Percentiles rank a stretch among this genome's conserved stretches.
These are phyloP conservation scores for Penicillium salamii DNA, from an alignment of 495 filamentous ascomycete species.

Conservation along the genomic window DNA sequence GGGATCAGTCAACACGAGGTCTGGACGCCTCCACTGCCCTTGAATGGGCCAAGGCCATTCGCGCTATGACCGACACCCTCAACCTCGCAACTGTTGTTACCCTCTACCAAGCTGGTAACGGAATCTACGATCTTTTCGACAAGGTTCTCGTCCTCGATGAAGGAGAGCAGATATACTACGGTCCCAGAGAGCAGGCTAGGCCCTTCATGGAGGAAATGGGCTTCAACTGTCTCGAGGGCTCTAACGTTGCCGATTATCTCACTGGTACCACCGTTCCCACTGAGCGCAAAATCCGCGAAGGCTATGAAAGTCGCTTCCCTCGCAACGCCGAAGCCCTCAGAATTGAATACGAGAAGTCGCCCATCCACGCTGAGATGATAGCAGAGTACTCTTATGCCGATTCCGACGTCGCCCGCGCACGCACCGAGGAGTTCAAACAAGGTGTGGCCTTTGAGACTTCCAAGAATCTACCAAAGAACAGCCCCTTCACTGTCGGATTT, in stretches of 20 bases:
- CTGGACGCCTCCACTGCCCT: slow-evolving; percentile 61
- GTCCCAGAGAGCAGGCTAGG: slow-evolving; percentile 55
- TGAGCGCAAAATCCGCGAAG: slow-evolving; percentile 58
- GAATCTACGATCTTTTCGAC: slow-evolving; percentile 61
- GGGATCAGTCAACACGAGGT: slow-evolving; percentile 62
- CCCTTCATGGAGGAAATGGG: slow-evolving; percentile 67
- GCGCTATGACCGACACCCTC: slow-evolving; percentile 46
- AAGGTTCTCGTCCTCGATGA: slow-evolving; percentile 67
- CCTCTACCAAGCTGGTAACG: slow-evolving; percentile 63
- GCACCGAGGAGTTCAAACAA: slow-evolving; percentile 49
- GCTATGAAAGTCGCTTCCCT: slow-evolving; percentile 46
- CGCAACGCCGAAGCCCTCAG: slow-evolving; percentile 43
- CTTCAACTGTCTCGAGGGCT: slow-evolving; percentile 61
- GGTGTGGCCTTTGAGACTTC: slow-evolving; percentile 43
- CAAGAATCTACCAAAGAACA: slow-evolving; percentile 35
- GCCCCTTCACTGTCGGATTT: slow-evolving; percentile 58
- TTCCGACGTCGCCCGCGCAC: slow-evolving; percentile 37
- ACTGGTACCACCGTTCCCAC: slow-evolving; percentile 68
- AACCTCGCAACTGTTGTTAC: slow-evolving; percentile 48
- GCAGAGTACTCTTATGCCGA: slow-evolving; percentile 51
- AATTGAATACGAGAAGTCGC: slow-evolving; percentile 38
- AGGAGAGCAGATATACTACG: slow-evolving; percentile 61
- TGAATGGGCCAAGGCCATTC: slow-evolving; percentile 48
- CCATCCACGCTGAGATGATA: slow-evolving; percentile 30
- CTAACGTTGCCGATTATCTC: slow-evolving; percentile 69